Evolutionary conservation across 371 early-diverging fungal genomes (phyloP).

Genomic region (Mortierella sp.): DNA sequence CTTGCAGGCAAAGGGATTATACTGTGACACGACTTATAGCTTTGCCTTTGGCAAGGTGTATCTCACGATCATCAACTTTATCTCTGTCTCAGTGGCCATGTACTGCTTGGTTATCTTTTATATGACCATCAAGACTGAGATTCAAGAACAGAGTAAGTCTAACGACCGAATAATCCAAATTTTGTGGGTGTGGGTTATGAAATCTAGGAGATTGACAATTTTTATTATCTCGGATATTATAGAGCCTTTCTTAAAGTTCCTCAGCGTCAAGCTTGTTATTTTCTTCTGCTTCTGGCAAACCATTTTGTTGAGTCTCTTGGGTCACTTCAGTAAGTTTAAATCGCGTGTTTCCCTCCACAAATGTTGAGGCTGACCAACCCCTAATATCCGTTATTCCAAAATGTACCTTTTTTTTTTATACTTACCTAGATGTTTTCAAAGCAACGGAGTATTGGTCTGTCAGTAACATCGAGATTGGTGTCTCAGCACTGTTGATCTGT

Average conservation of each 20-base stretch:
- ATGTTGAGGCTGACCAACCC: too few species aligned
- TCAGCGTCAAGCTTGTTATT: constrained; percentile 57
- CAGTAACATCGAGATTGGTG: constrained; percentile 65
- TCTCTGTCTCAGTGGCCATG: constrained; percentile 57
- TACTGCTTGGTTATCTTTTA: constrained; percentile 63
- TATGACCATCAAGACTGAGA: constrained; percentile 60
- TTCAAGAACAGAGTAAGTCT: constrained; percentile 60
- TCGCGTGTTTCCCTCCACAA: too few species aligned
- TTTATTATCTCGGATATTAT: not conserved
- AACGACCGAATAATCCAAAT: not conserved
- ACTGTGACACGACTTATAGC: constrained; percentile 66
- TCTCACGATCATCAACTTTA: constrained; percentile 60
- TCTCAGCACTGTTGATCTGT: constrained; percentile 71
- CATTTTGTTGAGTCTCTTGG: constrained; percentile 30
- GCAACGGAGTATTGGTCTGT: constrained; percentile 56
- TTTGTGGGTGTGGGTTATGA: not conserved
- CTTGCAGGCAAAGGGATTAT: constrained; percentile 61
- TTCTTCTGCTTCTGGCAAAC: constrained; percentile 58
- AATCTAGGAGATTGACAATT: not conserved
- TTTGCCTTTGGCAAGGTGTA: constrained; percentile 71
- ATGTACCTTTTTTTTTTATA: not conserved
- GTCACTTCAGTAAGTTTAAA: constrained; percentile 24
- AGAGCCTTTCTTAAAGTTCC: constrained; percentile 58
- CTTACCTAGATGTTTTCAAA: constrained; percentile 44
- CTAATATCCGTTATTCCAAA: too few species aligned